Evolutionary conservation across 2,329 filamentous ascomycete species (phyloP).

Genomic region (Cryphonectria carpinicola): DNA sequence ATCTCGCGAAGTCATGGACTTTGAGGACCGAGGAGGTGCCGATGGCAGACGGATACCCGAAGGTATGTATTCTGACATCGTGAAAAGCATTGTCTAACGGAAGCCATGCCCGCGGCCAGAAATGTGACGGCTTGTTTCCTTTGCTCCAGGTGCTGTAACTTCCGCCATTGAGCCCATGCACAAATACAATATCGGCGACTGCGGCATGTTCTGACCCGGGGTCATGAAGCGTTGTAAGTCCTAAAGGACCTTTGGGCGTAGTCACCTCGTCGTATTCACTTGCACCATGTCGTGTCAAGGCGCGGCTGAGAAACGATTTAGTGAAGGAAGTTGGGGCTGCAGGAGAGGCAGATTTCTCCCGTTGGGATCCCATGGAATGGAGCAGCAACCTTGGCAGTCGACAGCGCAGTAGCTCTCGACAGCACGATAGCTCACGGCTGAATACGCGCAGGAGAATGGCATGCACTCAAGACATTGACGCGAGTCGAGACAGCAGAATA

Average conservation of each 20-base stretch:
- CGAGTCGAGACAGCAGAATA: too few relatives aligned
- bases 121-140: slow-evolving; percentile 30
- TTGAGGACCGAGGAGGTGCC: slow-evolving; percentile 34
- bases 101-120: slow-evolving; percentile 43
- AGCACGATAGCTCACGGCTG: too few relatives aligned
- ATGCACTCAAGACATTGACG: too few relatives aligned
- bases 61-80: slow-evolving; percentile 40
- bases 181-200: slow-evolving; percentile 41
- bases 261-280: neutral
- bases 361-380: neutral
- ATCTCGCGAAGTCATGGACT: slow-evolving; percentile 39
- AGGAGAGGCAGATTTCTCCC: neutral
- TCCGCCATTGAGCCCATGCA: slow-evolving; percentile 44
- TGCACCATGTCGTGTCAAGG: neutral
- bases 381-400: too few relatives aligned
- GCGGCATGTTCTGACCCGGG: slow-evolving; percentile 23
- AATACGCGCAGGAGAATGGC: too few relatives aligned
- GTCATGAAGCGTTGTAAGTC: slow-evolving; percentile 32
- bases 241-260: slow-evolving; percentile 25
- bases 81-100: slow-evolving; percentile 37
- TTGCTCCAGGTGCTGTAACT: slow-evolving; percentile 42
- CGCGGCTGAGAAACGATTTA: neutral
- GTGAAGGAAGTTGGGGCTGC: neutral
- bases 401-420: too few relatives aligned
- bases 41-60: slow-evolving; percentile 35